These are phyloP conservation scores for Ophiocordyceps polyrhachis-furcata DNA, from an alignment of 2,329 filamentous ascomycete species.

Conservation along the genomic window DNA sequence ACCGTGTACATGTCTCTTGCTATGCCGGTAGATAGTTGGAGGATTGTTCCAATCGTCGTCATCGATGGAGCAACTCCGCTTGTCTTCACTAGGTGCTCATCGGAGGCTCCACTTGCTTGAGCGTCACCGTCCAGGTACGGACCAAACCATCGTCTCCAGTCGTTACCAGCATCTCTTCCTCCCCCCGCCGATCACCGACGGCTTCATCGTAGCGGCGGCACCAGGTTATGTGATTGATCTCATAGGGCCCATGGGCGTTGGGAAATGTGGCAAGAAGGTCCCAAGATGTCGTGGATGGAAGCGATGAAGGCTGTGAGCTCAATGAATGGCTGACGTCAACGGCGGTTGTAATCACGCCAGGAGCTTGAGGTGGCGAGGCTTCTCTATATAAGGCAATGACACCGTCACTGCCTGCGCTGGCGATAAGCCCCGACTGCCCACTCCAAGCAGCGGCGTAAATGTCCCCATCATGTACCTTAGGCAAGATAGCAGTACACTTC, in stretches of 20 bases:
- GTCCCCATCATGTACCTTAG: slow-evolving; percentile 56
- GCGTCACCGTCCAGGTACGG: slow-evolving; percentile 54
- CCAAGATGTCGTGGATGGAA: slow-evolving; percentile 38
- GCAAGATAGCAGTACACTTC: slow-evolving; percentile 59
- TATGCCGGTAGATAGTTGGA: too few species aligned
- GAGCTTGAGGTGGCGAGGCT: slow-evolving; percentile 6
- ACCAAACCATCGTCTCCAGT: slow-evolving; percentile 87
- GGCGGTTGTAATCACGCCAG: not conserved
- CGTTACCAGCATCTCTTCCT: slow-evolving; percentile 73
- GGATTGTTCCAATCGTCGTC: too few species aligned
- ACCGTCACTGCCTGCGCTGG: slow-evolving; percentile 81
- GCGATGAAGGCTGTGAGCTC: not conserved
- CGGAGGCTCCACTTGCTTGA: not conserved
- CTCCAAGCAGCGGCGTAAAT: slow-evolving; percentile 83
- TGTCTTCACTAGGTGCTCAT: not conserved
- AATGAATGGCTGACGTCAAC: not conserved
- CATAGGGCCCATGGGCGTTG: slow-evolving; percentile 75
- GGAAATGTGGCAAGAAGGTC: slow-evolving; percentile 46
- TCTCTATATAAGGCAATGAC: slow-evolving; percentile 65
- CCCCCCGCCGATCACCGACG: slow-evolving; percentile 30
- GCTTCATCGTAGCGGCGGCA: slow-evolving; percentile 56
- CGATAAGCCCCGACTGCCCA: slow-evolving; percentile 52
- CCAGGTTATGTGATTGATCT: slow-evolving; percentile 87
- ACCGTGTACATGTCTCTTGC: too few species aligned
- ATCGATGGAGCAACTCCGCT: too few species aligned